Base-by-base conservation (phyloP, 441 rosid species). In the Daphne laureola region DNA sequence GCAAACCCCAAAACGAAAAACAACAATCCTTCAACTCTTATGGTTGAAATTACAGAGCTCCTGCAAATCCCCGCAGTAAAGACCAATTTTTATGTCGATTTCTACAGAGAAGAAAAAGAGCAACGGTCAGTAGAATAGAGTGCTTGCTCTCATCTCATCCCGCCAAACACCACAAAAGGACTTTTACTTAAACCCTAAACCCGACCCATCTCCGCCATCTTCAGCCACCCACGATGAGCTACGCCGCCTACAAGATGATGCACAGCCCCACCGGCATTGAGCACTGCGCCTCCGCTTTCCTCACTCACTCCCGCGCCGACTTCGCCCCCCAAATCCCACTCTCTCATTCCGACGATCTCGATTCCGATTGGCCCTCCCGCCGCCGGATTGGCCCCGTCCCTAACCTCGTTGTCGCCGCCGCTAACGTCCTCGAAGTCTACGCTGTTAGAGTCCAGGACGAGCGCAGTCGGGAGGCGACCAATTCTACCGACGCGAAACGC, bases 221-320 rank as follows among this genome's bases (percentile, higher is more conserved):
- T 31, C 52, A 2, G 25, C 43, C 50, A 17, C 57, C 16, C 14
- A 65, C 54, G 54, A 92, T 92, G 98, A 92, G 98, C 75, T 89
- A 63, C 82, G 97, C 96, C 17, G 97, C 96, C 51, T 89, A 72
- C 78, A 90, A 93, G 59, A 80, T 87, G 95, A 85, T 93, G 97
- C 99, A 90, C 80, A 83, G 86, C 83, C 96, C 97, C 0, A 90
- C 97, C 55, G 90, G 91, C 65, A 73, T 93, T 55, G 90, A 84
- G 69, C 75, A 68, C 74, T 90, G 97, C 59, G 89, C 81, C 23
- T 82, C 99, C 59, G 99, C 96, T 58, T 93, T 69, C 75, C 56
- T 93, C 73, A 81, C 97, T 13, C 95, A 85, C 71, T 76, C 75
- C 56, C 72, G 79, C 64, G 78, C 85, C 47, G 96, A 87, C 65